Conservation (phyloP, 2,329 filamentous ascomycete species). For the Pseudocercospora musae region DNA sequence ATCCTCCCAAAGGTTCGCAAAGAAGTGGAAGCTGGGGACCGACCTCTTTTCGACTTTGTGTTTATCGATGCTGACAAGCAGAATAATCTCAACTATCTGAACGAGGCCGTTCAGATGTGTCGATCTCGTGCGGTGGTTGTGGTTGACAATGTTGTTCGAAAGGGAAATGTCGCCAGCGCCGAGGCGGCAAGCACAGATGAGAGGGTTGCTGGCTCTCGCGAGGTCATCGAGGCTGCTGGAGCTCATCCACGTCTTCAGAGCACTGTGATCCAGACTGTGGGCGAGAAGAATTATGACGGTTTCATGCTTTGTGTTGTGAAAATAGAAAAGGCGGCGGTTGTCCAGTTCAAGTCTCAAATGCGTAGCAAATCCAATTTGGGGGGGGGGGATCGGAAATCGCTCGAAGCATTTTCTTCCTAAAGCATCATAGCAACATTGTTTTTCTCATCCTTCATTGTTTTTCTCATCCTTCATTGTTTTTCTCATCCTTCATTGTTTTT, state of each 20-base stretch:
- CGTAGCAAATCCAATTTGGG: neutral
- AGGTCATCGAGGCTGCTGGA: constrained; percentile 44
- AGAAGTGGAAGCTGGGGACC: constrained; percentile 18
- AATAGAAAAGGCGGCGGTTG: neutral
- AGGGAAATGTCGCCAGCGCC: constrained; percentile 28
- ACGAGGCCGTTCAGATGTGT: constrained; percentile 19
- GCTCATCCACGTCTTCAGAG: constrained; percentile 43
- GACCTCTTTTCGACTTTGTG: constrained; percentile 24
- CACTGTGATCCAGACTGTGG: constrained; percentile 46
- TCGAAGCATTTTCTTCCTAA: too few relatives aligned
- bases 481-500: too few relatives aligned
- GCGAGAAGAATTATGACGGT: constrained; percentile 49
- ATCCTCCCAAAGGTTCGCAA: constrained; percentile 20
- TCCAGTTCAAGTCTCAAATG: too few relatives aligned
- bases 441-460: too few relatives aligned
- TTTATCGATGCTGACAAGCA: constrained; percentile 29
- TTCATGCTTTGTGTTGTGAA: constrained; percentile 17
- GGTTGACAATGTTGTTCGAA: constrained; percentile 28
- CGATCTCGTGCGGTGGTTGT: constrained; percentile 17
- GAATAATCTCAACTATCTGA: constrained; percentile 23
- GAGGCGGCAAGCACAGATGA: constrained; percentile 25
- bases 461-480: too few relatives aligned
- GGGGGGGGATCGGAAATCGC: too few relatives aligned
- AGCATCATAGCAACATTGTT: neutral
- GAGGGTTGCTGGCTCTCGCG: constrained; percentile 29